These are phyloP conservation scores for Setomelanomma holmii DNA, from an alignment of 2,329 filamentous ascomycete species.

Conservation along the genomic window DNA sequence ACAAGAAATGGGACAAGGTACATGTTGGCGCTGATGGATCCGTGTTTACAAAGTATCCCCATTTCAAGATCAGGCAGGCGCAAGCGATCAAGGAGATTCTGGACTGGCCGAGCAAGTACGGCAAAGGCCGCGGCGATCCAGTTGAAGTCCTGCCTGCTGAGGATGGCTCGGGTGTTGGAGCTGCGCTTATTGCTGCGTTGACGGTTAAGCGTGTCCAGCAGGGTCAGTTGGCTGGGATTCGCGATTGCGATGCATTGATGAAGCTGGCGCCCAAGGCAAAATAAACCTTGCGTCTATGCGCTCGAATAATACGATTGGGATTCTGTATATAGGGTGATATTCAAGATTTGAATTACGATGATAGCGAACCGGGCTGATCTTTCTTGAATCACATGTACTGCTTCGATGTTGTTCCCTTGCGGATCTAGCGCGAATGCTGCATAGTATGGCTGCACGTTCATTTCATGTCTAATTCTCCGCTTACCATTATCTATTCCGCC, in stretches of 20 bases:
- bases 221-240: slow-evolving; percentile 66
- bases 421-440: slow-evolving; percentile 19
- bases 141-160: slow-evolving; percentile 89
- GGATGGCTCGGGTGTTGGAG: slow-evolving; percentile 96
- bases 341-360: neutral
- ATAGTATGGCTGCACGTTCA: slow-evolving; percentile 26
- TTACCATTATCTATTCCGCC: slow-evolving; percentile 20
- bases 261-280: slow-evolving; percentile 29
- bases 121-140: slow-evolving; percentile 69
- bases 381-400: neutral
- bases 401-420: slow-evolving; percentile 9
- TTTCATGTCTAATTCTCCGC: slow-evolving; percentile 18
- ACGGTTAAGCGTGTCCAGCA: slow-evolving; percentile 68
- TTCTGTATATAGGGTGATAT: too few species aligned
- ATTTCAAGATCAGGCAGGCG: slow-evolving; percentile 94
- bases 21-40: slow-evolving; percentile 97
- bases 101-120: slow-evolving; percentile 85
- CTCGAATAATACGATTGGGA: too few species aligned
- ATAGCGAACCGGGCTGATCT: neutral
- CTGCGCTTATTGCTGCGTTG: slow-evolving; percentile 85
- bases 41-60: slow-evolving; percentile 98
- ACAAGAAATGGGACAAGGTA: slow-evolving; percentile 86
- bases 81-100: slow-evolving; percentile 92
- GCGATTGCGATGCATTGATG: slow-evolving; percentile 57
- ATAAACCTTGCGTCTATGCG: too few species aligned